Evolutionary conservation across 2,329 filamentous ascomycete genomes (phyloP), one percentile per base, ranked within the genome.

Genomic region (Alternaria brassicicola): DNA sequence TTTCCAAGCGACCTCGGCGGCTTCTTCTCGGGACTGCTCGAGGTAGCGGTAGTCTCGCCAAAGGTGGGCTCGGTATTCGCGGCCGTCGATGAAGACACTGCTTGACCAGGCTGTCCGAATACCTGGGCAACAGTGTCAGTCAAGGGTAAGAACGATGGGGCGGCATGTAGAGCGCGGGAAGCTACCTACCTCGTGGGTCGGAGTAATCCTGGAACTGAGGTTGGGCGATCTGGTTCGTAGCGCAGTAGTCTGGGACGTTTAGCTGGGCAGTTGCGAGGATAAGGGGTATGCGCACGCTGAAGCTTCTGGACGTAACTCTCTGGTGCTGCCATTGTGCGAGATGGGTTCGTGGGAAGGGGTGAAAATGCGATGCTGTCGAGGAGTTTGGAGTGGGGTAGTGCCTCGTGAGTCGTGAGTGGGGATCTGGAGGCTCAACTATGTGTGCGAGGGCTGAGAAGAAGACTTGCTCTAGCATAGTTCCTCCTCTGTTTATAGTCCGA

Each of bases 11-110:
- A 75, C 64, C 51, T 76, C 73, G 42, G 74, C 74, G 23, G 74
- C 74, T 47, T 76, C 74, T 66, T 76, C 74, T 54, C 72, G 72
- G 52, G 71, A 76, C 48, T 75, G 74, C 45, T 73, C 72, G 55
- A 76, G 71, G 61, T 67, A 76, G 33, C 73, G 71, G 52, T 75
- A 75, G 55, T 76, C 74, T 64, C 74, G 70, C 73, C 73, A 76
- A 33, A 76, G 65, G 31, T 68, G 63, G 8, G 73, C 73, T 62
- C 72, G 61, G 52, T 71, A 76, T 59, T 76, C 73, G 51, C 69
- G 68, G 47, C 73, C 73, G 52, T 72, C 65, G 41, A 76, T 72
- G 53, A 74, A 66, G 55, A 76, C 74, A 52, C 71, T 69, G 61
- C 74, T 76, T 7, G 67, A 72, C 74, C 74, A 76, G 36, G 74